These are phyloP conservation scores for Kodamaea kaohsiungensis DNA, from an alignment of 805 yeast species.

Conservation along the genomic window DNA sequence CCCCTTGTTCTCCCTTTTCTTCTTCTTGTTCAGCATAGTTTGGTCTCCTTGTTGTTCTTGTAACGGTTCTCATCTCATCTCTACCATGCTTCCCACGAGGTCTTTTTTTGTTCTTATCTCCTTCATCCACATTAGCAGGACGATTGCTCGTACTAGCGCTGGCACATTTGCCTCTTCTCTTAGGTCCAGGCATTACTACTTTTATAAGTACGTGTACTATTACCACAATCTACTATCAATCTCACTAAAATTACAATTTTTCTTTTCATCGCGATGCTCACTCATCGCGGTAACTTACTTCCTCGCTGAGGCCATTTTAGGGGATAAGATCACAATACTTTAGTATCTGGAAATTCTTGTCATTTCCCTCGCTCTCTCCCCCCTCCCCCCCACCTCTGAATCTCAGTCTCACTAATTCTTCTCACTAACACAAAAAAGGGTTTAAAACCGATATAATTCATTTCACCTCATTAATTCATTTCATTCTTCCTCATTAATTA, in stretches of 20 bases:
- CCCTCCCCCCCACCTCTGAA: not conserved
- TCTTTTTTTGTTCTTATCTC: conserved; percentile 1
- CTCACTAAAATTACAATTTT: not conserved
- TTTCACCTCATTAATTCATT: too few species aligned
- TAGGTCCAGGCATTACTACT: not conserved
- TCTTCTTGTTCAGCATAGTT: conserved; percentile 14
- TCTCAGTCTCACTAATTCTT: too few species aligned
- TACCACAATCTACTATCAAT: too few species aligned
- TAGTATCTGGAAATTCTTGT: not conserved
- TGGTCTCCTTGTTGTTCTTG: conserved; percentile 51
- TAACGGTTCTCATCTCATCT: conserved; percentile 57
- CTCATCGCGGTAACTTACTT: not conserved
- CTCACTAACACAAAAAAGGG: not conserved
- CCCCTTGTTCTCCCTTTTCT: conserved; percentile 18
- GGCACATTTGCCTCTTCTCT: not conserved
- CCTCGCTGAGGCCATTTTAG: not conserved
- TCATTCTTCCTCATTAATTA: too few species aligned
- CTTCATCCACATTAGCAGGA: not conserved
- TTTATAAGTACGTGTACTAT: too few species aligned
- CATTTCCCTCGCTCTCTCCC: not conserved
- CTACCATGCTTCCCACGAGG: conserved; percentile 51
- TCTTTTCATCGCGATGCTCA: not conserved
- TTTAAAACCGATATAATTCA: too few species aligned
- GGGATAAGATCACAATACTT: not conserved
- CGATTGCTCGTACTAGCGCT: not conserved